These are phyloP conservation scores for Penicillium waksmanii DNA, from an alignment of 495 filamentous ascomycete species.

Conservation along the genomic window DNA sequence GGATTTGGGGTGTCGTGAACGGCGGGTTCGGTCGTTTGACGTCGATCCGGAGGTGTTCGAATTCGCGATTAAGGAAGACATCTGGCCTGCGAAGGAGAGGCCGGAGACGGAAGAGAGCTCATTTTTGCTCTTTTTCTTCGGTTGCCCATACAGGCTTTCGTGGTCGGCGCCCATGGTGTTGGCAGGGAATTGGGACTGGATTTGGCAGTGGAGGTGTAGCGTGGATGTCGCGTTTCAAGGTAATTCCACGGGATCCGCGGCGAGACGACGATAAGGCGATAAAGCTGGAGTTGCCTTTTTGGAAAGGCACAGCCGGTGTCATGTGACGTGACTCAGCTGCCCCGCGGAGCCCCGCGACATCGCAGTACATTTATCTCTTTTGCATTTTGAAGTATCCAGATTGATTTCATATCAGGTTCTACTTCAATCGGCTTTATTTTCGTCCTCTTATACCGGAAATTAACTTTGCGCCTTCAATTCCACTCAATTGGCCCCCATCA, in stretches of 20 bases:
- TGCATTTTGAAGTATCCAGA: neutral
- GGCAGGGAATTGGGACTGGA: neutral
- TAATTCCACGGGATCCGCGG: no score
- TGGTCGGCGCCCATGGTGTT: constrained; percentile 17
- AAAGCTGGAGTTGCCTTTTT: constrained; percentile 4
- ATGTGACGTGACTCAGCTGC: constrained; percentile 14
- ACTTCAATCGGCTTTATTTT: neutral
- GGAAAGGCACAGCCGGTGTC: neutral
- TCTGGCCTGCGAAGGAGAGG: constrained; percentile 77
- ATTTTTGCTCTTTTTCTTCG: constrained; percentile 50
- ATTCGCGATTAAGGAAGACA: constrained; percentile 70
- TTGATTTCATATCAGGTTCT: neutral
- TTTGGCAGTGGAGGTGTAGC: no score
- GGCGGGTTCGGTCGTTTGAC: constrained; percentile 62
- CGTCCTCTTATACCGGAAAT: neutral
- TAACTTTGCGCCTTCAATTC: neutral
- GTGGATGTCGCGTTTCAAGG: no score
- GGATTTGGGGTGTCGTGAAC: constrained; percentile 64
- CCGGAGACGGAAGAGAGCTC: constrained; percentile 71
- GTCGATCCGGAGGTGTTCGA: constrained; percentile 45
- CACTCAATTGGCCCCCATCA: constrained; percentile 24
- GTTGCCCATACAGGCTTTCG: constrained; percentile 70
- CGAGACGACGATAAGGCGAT: constrained; percentile 5
- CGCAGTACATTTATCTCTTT: constrained; percentile 4
- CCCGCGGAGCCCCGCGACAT: constrained; percentile 10